Conservation (phyloP, 306 rosid species). For the Trifolium pratense region DNA sequence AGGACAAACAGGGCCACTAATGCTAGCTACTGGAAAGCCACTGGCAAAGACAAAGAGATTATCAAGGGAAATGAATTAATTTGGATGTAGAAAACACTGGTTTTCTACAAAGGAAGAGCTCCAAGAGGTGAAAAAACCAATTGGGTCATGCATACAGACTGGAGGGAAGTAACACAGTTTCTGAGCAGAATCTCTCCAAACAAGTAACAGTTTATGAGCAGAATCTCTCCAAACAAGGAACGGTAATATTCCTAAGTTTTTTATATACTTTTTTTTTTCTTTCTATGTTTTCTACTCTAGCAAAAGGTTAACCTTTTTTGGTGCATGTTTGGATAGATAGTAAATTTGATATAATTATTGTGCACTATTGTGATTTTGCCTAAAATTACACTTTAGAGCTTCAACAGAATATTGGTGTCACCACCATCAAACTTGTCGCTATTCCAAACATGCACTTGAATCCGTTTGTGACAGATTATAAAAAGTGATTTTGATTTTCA, state of each 20-base stretch:
- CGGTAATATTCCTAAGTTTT: no score
- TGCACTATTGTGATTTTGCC: background rate
- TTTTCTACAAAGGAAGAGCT: constrained; percentile 85
- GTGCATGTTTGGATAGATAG: no score
- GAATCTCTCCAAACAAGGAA: no score
- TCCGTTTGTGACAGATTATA: background rate
- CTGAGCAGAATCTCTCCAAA: constrained; percentile 41
- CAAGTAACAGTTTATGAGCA: no score
- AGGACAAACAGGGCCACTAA: constrained; percentile 80
- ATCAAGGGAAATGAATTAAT: constrained; percentile 44
- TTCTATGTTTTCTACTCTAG: background rate
- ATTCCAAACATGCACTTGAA: background rate
- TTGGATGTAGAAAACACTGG: constrained; percentile 89
- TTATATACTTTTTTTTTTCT: no score
- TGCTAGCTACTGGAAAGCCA: constrained; percentile 90
- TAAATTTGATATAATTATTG: background rate
- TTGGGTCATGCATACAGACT: constrained; percentile 88
- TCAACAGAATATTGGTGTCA: background rate
- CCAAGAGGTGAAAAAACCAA: constrained; percentile 71
- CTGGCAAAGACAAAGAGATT: constrained; percentile 85
- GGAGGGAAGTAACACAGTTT: constrained; percentile 51
- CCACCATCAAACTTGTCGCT: background rate
- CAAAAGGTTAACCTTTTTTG: background rate
- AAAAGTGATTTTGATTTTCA: background rate
- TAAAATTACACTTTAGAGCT: background rate